Evolutionary conservation across 768 basidiomycete genomes (phyloP).

Genomic region (Russula sp.): DNA sequence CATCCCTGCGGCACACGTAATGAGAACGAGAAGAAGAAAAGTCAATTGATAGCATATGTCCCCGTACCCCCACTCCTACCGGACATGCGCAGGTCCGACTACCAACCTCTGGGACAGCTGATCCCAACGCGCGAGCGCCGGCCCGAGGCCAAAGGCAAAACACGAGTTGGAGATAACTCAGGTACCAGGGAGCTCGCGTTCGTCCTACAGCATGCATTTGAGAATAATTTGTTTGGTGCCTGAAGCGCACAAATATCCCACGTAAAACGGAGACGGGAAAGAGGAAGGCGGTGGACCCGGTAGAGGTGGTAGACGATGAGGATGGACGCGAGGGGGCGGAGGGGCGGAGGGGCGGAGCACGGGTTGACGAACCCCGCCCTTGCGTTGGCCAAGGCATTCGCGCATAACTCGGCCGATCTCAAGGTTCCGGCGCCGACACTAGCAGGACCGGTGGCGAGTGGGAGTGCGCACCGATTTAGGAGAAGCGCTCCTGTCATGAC

Average conservation of each 20-base stretch:
- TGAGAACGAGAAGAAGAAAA: background rate
- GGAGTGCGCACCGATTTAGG: background rate
- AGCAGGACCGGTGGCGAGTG: background rate
- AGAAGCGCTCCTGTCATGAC: background rate
- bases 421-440: background rate
- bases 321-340: background rate
- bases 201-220: constrained; percentile 8
- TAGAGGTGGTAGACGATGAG: background rate
- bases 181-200: background rate
- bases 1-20: too few relatives aligned
- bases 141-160: background rate
- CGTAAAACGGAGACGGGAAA: background rate
- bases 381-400: constrained; percentile 8
- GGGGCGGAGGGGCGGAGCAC: too few relatives aligned
- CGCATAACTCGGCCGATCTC: constrained; percentile 5
- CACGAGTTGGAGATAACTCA: background rate
- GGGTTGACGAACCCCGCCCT: background rate
- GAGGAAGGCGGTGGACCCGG: background rate
- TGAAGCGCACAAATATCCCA: background rate
- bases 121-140: background rate
- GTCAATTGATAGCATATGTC: constrained; percentile 6
- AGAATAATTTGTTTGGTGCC: background rate
- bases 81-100: background rate
- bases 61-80: background rate
- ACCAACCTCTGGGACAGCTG: background rate